Evolutionary conservation across 2,329 filamentous ascomycete genomes (phyloP).

Genomic region (Colletotrichum noveboracense): DNA sequence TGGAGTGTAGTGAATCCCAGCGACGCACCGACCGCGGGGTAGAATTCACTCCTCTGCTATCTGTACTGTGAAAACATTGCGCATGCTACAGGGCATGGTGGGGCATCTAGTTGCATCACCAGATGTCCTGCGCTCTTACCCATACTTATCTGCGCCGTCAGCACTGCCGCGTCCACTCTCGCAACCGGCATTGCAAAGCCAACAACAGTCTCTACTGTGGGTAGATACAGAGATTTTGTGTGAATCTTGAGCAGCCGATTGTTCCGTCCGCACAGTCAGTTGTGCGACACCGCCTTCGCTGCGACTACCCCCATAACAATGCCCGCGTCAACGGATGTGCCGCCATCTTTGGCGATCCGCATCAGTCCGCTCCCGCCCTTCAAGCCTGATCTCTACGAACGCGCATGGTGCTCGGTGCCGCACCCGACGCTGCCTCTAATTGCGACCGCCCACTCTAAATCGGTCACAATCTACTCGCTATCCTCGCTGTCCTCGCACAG

Average conservation of each 20-base stretch:
- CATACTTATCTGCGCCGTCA: not conserved
- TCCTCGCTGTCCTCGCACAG: conserved; percentile 80
- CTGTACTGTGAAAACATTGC: not conserved
- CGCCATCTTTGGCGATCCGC: conserved; percentile 15
- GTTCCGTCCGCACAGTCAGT: not conserved
- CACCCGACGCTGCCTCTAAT: conserved; percentile 88
- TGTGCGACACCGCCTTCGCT: not conserved
- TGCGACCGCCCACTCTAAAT: conserved; percentile 87
- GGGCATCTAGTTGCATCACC: not conserved
- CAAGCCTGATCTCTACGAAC: conserved; percentile 65
- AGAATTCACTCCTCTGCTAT: not conserved
- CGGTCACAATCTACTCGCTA: conserved; percentile 88
- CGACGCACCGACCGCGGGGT: not conserved
- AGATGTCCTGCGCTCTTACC: not conserved
- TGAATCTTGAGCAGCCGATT: not conserved
- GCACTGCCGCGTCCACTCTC: not conserved
- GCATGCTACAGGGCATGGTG: not conserved
- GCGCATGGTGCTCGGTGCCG: conserved; percentile 85
- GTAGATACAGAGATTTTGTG: not conserved
- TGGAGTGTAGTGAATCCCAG: not conserved
- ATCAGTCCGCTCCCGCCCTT: conserved; percentile 55
- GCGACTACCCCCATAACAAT: conserved; percentile 2
- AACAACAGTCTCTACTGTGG: not conserved
- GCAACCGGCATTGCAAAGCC: not conserved
- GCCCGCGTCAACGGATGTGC: not conserved